phyloP scores from a whole-genome alignment of 768 basidiomycete species.

The Imleria badia region DNA sequence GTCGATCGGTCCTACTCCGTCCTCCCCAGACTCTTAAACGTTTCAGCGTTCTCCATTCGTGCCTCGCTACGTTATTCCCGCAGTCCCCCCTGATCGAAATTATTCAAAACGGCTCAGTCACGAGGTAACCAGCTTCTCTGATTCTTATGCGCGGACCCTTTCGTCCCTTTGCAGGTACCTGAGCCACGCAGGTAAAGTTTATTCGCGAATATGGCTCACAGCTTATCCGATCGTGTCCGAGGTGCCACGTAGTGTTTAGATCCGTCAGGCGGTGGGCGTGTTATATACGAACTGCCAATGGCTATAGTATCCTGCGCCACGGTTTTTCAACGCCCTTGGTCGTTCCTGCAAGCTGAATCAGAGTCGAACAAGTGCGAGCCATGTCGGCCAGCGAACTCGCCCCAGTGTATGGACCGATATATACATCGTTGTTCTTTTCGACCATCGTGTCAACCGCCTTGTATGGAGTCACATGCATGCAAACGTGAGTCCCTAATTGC shows the following conservation, averaged over 20 bases:
- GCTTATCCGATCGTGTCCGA: background rate
- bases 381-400: background rate
- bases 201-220: background rate
- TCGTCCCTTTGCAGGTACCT: too few relatives aligned
- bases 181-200: background rate
- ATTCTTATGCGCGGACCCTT: too few relatives aligned
- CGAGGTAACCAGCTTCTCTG: too few relatives aligned
- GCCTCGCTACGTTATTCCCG: too few relatives aligned
- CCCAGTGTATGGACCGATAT: background rate
- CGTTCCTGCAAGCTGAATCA: background rate
- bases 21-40: too few relatives aligned
- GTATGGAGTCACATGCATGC: conserved; percentile 10
- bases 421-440: background rate
- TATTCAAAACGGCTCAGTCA: too few relatives aligned
- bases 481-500: conserved; percentile 2
- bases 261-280: background rate
- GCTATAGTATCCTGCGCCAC: background rate
- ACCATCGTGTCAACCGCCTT: background rate
- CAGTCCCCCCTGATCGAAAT: too few relatives aligned
- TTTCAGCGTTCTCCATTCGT: too few relatives aligned
- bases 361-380: background rate
- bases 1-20: too few relatives aligned
- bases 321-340: background rate
- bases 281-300: background rate
- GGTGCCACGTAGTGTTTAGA: background rate